Percentiles rank a stretch among this genome's conserved stretches.
Conservation (phyloP, 352 stramenopile species). For the Aphanomyces astaci region DNA sequence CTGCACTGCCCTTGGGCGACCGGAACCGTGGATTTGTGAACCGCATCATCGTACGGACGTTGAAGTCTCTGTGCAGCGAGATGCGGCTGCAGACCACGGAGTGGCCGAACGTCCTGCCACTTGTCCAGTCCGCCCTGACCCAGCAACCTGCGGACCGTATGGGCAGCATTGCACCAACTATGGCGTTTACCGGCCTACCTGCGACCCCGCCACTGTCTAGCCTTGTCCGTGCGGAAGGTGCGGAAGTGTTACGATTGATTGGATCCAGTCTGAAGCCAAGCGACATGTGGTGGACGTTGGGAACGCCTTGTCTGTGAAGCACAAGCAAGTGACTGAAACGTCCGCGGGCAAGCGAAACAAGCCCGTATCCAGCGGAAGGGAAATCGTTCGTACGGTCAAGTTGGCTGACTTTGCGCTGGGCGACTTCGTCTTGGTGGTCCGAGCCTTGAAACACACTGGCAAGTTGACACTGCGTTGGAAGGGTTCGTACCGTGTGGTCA, state of each 20-base stretch:
- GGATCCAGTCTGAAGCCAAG: background rate
- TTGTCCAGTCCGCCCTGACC: constrained; percentile 12
- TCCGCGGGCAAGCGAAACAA: background rate
- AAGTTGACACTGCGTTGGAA: background rate
- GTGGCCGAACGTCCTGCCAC: constrained; percentile 1
- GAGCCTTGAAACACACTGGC: background rate
- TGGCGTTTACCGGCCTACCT: background rate
- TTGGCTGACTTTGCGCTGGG: constrained; percentile 10
- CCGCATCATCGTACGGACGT: constrained; percentile 18
- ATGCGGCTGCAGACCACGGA: background rate
- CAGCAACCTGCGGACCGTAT: background rate
- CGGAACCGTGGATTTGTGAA: constrained; percentile 31
- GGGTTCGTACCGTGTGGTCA: background rate
- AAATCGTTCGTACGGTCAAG: background rate
- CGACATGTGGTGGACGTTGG: background rate
- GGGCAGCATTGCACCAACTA: constrained; percentile 8
- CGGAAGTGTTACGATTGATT: constrained; percentile 3
- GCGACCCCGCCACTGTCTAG: background rate
- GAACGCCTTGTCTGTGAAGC: background rate
- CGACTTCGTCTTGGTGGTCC: background rate
- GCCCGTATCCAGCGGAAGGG: background rate
- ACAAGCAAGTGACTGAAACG: background rate
- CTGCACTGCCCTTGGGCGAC: constrained; percentile 32
- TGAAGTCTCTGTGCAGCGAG: constrained; percentile 19
- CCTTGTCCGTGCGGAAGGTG: background rate